A percentile compares a stretch with the other conserved stretches of the same genome.
These are phyloP conservation scores for Pseudopediastrum boryanum DNA, from an alignment of 139 green algal species.

Conservation along the genomic window DNA sequence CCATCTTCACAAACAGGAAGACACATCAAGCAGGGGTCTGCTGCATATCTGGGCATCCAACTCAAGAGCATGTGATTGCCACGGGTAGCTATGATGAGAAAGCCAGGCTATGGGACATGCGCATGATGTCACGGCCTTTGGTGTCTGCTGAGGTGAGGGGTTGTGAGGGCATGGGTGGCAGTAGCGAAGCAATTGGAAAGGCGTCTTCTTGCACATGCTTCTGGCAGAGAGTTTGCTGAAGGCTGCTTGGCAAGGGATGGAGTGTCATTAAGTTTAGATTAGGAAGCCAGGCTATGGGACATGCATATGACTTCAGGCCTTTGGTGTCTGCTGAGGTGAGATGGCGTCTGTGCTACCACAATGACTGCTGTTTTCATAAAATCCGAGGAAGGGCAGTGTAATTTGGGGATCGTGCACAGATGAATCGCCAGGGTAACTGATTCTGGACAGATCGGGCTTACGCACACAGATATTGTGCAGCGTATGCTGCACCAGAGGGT, in stretches of 20 bases:
- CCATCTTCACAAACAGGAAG: constrained; percentile 52
- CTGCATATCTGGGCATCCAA: constrained; percentile 68
- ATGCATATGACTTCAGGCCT: constrained; percentile 40
- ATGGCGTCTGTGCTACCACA: background rate
- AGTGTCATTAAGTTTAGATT: constrained; percentile 77
- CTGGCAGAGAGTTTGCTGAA: background rate
- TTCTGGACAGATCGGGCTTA: too few species aligned
- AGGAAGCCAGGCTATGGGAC: constrained; percentile 85
- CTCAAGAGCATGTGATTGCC: constrained; percentile 55
- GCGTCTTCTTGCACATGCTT: background rate
- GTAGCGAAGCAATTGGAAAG: background rate
- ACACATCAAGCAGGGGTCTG: constrained; percentile 84
- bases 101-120: constrained; percentile 82
- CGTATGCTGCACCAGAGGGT: too few species aligned
- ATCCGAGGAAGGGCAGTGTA: too few species aligned
- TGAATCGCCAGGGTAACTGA: too few species aligned
- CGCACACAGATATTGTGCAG: too few species aligned
- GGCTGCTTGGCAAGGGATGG: background rate
- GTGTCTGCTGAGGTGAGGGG: constrained; percentile 37
- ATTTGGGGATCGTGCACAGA: too few species aligned
- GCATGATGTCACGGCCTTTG: constrained; percentile 45
- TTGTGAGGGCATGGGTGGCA: constrained; percentile 6
- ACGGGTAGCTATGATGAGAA: constrained; percentile 92
- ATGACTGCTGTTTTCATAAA: background rate
- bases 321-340: constrained; percentile 45